Evolutionary conservation across 2,329 filamentous ascomycete species (phyloP), one percentile per base, ranked within the genome.

Genomic region (Cryphonectria nitschkei): DNA sequence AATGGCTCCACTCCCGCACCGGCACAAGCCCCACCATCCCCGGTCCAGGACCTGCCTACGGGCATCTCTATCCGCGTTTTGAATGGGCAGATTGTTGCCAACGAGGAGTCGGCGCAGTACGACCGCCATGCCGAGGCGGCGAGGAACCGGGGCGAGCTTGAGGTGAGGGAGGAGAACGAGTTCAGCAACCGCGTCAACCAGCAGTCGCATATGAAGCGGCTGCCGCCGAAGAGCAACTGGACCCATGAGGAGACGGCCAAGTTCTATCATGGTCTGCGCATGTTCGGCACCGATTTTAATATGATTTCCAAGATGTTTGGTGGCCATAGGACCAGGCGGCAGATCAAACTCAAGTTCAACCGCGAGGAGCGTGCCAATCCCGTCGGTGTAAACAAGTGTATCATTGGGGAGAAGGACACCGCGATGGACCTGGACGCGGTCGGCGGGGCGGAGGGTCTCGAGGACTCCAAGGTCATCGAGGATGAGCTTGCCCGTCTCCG

Each of bases 281-380:
- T 91, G 85, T 95, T 94, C 77, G 93, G 93, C 69, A 95, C 92
- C 1, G 93, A 95, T 78, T 97, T 96, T 77, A 87, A 91, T 78
- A 93, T 93, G 81, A 94, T 97, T 75, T 87, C 88, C 71, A 88
- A 89, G 75, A 89, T 94, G 86, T 95, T 97, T 76, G 88, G 89
- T 0, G 87, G 88, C 43, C 43, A 37, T 73, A 90, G 91, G 76
- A 92, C 88, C 72, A 87, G 93, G 26, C 87, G 90, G 43, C 89
- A 93, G 78, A 87, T 96, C 81, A 95, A 95, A 82, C 86, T 91
- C 74, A 96, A 96, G 79, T 96, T 93, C 81, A 92, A 91, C 76
- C 90, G 91, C 72, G 93, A 96, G 80, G 93, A 96, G 81, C 85
- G 88, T 46, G 83, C 88, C 68, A 86, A 91, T 73, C 89, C 92